Base-by-base conservation (phyloP, 306 rosid genomes). In the Trifolium fragiferum region DNA sequence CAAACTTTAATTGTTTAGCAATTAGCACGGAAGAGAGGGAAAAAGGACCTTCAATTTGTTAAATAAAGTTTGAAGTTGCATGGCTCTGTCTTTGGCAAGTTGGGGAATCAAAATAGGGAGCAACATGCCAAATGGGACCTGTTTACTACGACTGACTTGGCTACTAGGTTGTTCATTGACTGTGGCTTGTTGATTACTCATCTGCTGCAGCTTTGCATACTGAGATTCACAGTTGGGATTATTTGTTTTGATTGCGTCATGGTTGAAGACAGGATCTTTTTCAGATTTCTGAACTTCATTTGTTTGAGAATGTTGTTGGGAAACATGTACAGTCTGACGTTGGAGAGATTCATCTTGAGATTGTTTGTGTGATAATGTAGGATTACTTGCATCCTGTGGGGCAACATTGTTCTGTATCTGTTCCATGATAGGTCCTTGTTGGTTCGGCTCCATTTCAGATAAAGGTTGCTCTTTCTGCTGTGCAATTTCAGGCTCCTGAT, bases 111-210 rank as follows among this genome's bases (percentile, higher is more conserved):
- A 84, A 35, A 88, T 87, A 33, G 98, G 98, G 46, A 91, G 84
- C 81, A 91, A 83, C 49, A 85, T 21, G 55, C 89, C 90, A 87
- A 94, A 91, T 41, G 96, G 94, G 14, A 94, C 96, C 72, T 87
- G 94, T 78, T 85, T 90, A 74, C 79, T 57, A 33, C 86, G 86
- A 76, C 74, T 84, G n/a, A 50, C 63, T 57, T 85, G 89, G 83
- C 72, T 87, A 82, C 84, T 82, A 60, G 91, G 85, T 78, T 84
- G 92, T 76, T 86, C 96, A 7, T 73, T 59, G 60, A 82, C 77
- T 44, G 88, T 82, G 57, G 92, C 90, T 82, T 91, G 97, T 83
- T 94, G 98, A 86, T 88, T 90, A 79, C 97, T 94, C 83, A 91
- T 91, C 90, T 90, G 90, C 83, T 91, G 97, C 80, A 94, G 78